phyloP scores from a whole-genome alignment of 768 basidiomycete species.

The Serendipita sp. region DNA sequence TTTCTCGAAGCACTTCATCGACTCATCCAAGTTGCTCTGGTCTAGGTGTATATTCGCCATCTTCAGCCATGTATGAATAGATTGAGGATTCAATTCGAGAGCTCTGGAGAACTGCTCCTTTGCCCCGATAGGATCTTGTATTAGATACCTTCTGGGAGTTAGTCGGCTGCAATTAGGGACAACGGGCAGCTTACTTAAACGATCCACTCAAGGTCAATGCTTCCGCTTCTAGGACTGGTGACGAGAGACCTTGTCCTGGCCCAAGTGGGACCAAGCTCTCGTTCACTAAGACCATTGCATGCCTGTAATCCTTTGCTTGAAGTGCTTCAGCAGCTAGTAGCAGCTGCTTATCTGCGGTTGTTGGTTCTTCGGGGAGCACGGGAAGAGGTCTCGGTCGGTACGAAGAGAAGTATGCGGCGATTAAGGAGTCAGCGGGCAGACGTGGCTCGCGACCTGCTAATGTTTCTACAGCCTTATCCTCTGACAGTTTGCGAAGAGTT shows the following conservation, averaged over 20 bases:
- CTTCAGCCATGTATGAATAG: slow-evolving; percentile 88
- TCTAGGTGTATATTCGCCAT: slow-evolving; percentile 97
- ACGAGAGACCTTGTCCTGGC: slow-evolving; percentile 54
- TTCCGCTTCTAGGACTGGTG: slow-evolving; percentile 59
- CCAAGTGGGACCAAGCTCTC: slow-evolving; percentile 47
- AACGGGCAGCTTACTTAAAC: slow-evolving; percentile 37
- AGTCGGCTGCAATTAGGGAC: background rate
- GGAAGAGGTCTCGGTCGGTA: slow-evolving; percentile 78
- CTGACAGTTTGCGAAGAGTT: slow-evolving; percentile 72
- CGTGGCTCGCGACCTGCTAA: slow-evolving; percentile 56
- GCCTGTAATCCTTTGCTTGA: slow-evolving; percentile 66
- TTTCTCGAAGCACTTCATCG: slow-evolving; percentile 83
- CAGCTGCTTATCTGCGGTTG: slow-evolving; percentile 72
- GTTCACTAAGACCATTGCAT: slow-evolving; percentile 61
- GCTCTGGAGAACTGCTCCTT: slow-evolving; percentile 71
- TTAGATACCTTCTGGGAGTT: slow-evolving; percentile 53
- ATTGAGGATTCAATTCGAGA: slow-evolving; percentile 44
- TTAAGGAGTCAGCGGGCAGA: slow-evolving; percentile 80
- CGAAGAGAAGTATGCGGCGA: slow-evolving; percentile 90
- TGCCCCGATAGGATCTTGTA: slow-evolving; percentile 65
- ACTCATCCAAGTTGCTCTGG: slow-evolving; percentile 59
- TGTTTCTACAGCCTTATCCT: slow-evolving; percentile 55
- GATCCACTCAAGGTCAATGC: slow-evolving; percentile 89
- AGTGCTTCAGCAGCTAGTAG: slow-evolving; percentile 69
- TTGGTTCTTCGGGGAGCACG: slow-evolving; percentile 52